A percentile compares a stretch with the other conserved stretches of the same genome.
Evolutionary conservation across 1,139 yeast species (phyloP).

Genomic region (Lodderomyces jiufengensis): DNA sequence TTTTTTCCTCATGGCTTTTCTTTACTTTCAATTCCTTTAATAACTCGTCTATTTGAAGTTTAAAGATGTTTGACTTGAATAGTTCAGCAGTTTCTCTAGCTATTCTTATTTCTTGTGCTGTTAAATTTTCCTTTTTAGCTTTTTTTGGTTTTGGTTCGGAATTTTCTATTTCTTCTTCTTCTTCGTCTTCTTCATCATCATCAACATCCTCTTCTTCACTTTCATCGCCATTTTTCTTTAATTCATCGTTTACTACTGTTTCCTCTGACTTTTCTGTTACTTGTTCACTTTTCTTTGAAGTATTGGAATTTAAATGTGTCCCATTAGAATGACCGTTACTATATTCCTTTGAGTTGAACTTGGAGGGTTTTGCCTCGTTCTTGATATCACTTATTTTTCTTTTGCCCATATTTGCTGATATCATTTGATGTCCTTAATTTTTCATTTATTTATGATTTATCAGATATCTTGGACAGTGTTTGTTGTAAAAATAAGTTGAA

Average conservation of each 20-base stretch:
- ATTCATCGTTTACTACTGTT: neutral
- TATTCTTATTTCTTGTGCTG: constrained; percentile 84
- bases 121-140: constrained; percentile 40
- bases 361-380: neutral
- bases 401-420: constrained; percentile 1
- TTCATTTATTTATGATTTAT: no score
- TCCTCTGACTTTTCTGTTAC: neutral
- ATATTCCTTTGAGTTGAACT: no score
- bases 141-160: constrained; percentile 25
- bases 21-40: constrained; percentile 74
- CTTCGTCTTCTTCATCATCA: constrained; percentile 3
- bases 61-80: constrained; percentile 91
- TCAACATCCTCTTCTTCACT: neutral
- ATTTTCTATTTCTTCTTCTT: constrained; percentile 5
- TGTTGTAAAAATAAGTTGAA: no score
- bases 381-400: neutral
- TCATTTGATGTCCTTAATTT: no score
- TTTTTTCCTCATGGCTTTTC: constrained; percentile 59
- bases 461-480: no score
- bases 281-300: no score
- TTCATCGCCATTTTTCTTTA: neutral
- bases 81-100: constrained; percentile 93
- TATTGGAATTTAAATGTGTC: constrained; percentile 5
- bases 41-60: constrained; percentile 88
- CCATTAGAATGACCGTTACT: constrained; percentile 13